Evolutionary conservation across 345 rosid species (phyloP).

Genomic region (Aquilaria sinensis): DNA sequence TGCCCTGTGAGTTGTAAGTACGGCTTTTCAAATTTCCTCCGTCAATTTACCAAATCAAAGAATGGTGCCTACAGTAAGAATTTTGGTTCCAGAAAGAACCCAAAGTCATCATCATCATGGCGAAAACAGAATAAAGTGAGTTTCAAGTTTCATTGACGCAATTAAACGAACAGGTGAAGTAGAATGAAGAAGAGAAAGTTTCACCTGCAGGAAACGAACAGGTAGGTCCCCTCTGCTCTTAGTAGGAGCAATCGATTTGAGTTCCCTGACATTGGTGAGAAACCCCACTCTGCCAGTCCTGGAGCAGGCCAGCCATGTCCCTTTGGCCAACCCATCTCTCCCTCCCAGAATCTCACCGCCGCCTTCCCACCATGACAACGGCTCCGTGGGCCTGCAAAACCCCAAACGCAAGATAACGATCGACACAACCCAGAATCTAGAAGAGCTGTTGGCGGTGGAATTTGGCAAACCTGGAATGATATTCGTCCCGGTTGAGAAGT

Average conservation of each 20-base stretch:
- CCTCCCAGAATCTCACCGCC: constrained; percentile 64
- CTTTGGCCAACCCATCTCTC: constrained; percentile 66
- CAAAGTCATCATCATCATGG: neutral
- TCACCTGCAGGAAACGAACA: constrained; percentile 58
- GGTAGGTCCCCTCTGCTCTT: constrained; percentile 66
- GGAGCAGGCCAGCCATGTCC: constrained; percentile 76
- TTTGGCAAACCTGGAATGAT: constrained; percentile 38
- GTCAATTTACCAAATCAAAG: too few relatives aligned
- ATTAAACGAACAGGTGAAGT: neutral
- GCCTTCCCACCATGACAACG: constrained; percentile 59
- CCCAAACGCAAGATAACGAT: neutral
- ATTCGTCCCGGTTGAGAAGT: constrained; percentile 78
- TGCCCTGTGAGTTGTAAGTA: too few relatives aligned
- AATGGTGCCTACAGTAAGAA: too few relatives aligned
- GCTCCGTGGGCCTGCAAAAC: constrained; percentile 50
- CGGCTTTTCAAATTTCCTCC: too few relatives aligned
- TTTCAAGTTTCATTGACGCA: neutral
- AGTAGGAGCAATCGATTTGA: constrained; percentile 26
- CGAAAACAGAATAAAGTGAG: too few relatives aligned
- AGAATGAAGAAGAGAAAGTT: neutral
- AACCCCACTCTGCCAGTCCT: constrained; percentile 60
- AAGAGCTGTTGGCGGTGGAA: neutral
- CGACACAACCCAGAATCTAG: neutral
- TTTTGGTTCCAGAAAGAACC: too few relatives aligned
- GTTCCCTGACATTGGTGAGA: constrained; percentile 61